Base-by-base conservation (phyloP, 768 basidiomycete species). In the Hygrophorus pudorinus region DNA sequence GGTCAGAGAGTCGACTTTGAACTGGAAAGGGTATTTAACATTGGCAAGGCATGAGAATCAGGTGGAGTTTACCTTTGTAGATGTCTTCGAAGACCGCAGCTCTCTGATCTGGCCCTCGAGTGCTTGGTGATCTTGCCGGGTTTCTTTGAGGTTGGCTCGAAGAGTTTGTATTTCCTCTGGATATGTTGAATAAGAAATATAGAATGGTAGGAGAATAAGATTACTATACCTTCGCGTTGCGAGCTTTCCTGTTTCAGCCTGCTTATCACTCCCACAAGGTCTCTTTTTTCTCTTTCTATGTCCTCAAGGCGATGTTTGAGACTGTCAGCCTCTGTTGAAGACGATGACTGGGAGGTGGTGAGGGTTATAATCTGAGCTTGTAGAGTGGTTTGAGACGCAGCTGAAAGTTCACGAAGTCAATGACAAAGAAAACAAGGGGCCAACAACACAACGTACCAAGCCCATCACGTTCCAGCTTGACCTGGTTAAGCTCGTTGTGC, bases 271-370 rank as follows among this genome's bases (percentile, higher is more conserved):
- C 75, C 78, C 34, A 93, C 70, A 38, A 96, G 73, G 50, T 93
- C 89, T 28, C 90, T 78, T 63, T 96, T 96, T 68, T 96, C 93
- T 43, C 85, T 73, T 50, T 96, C 89, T 1, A 75, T 73, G 48
- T 88, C 85, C 16, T 88, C 79, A 3, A 84, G 63, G 31, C 77
- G 75, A 44, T 63, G 72, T 51, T 72, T 78, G 30, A 87, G 57
- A 5, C 64, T 58, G 29, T 78, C 79, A 6, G 78, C 59, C 56
- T 83, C 83, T 1, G 69, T 63, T 3, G 79, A 78, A 2, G 85
- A 81, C 0, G 77, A 68, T 9, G 76, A 68, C 35, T 82, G 76
- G 0, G 81, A 75, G 30, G 55, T 74, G 9, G 75, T 72, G 4
- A 87, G 62, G 0, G 72, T 58, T 4, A 75, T 56, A 47, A 91